Evolutionary conservation across 768 basidiomycete genomes (phyloP).

Genomic region (Hysterangium stoloniferum): DNA sequence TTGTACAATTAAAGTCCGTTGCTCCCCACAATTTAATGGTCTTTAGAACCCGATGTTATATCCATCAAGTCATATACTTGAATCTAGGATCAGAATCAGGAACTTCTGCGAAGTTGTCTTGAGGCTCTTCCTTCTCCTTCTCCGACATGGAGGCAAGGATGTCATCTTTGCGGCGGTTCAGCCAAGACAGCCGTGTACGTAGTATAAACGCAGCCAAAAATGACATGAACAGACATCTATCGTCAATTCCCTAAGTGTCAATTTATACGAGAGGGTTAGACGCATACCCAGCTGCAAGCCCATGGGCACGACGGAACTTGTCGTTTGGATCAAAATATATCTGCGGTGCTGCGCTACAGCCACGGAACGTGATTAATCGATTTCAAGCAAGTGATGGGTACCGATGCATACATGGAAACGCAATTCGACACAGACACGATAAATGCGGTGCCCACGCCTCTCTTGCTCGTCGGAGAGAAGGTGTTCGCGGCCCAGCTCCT

Average conservation of each 20-base stretch:
- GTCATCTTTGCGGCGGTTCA: constrained; percentile 36
- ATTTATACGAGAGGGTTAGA: no score
- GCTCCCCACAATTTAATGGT: no score
- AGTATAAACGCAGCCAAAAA: constrained; percentile 36
- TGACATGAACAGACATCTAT: constrained; percentile 38
- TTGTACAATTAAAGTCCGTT: no score
- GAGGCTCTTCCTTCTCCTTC: constrained; percentile 24
- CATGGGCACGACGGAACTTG: constrained; percentile 45
- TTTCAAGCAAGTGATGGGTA: background rate
- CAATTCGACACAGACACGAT: constrained; percentile 53
- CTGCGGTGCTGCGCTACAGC: constrained; percentile 43
- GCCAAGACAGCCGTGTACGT: constrained; percentile 34
- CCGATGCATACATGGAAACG: constrained; percentile 40
- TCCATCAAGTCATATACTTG: constrained; percentile 43
- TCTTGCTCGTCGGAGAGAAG: constrained; percentile 52
- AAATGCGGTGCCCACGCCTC: constrained; percentile 53
- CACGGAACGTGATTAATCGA: background rate
- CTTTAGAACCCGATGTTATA: no score
- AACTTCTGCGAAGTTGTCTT: constrained; percentile 27
- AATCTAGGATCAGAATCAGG: constrained; percentile 46
- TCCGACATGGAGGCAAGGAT: constrained; percentile 22
- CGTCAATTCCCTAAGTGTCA: no score
- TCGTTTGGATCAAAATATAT: constrained; percentile 48
- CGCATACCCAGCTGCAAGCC: constrained; percentile 43
- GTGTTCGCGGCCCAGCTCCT: constrained; percentile 57